Evolutionary conservation across 768 basidiomycete genomes (phyloP).

Genomic region (Inosperma sp.): DNA sequence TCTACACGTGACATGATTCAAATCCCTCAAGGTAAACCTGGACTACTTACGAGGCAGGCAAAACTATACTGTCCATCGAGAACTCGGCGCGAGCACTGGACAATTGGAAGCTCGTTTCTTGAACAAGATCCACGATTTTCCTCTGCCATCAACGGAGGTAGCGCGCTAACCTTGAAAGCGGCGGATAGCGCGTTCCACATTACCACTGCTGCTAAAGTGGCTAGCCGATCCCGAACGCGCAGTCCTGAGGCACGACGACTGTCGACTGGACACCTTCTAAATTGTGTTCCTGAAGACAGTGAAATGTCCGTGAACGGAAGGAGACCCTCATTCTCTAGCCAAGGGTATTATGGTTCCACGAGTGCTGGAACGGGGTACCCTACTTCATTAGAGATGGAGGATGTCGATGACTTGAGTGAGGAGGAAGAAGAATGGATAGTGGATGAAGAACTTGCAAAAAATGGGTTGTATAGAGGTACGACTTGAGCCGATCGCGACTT

Average conservation of each 20-base stretch:
- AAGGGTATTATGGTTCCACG: constrained; percentile 18
- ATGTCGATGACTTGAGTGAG: constrained; percentile 27
- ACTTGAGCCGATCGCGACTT: background rate
- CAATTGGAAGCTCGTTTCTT: no score
- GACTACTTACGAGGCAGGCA: no score
- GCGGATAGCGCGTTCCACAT: background rate
- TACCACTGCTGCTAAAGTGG: background rate
- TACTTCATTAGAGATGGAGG: constrained; percentile 15
- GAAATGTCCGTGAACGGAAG: constrained; percentile 14
- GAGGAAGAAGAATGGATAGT: constrained; percentile 34
- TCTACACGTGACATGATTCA: no score
- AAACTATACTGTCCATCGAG: no score
- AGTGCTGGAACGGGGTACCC: constrained; percentile 9
- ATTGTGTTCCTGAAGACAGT: constrained; percentile 22
- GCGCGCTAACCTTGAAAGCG: background rate
- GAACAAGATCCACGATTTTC: background rate
- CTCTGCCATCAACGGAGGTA: background rate
- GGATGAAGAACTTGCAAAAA: constrained; percentile 30
- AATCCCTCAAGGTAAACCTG: no score
- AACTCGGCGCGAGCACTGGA: no score
- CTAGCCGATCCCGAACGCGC: background rate
- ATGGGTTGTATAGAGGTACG: constrained; percentile 32
- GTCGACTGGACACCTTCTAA: constrained; percentile 14
- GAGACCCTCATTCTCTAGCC: background rate
- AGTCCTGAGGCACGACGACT: constrained; percentile 20